Evolutionary conservation across 2,329 filamentous ascomycete genomes (phyloP).

Genomic region (Hansfordia pulvinata): DNA sequence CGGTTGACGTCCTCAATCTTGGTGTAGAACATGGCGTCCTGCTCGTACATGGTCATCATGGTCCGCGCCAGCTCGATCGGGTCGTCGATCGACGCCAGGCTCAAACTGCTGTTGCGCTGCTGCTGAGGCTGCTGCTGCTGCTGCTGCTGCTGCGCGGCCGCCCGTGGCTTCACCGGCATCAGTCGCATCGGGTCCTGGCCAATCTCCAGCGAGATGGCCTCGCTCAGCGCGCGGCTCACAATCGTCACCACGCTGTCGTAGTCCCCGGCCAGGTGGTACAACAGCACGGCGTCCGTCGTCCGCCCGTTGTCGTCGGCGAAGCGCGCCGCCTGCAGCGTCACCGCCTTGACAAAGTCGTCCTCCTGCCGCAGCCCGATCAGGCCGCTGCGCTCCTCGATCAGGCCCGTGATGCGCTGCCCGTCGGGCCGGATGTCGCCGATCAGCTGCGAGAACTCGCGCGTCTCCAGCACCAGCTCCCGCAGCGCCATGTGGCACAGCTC

Average conservation of each 20-base stretch:
- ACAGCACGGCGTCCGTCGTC: constrained; percentile 81
- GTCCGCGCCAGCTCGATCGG: constrained; percentile 44
- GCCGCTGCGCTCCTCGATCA: constrained; percentile 72
- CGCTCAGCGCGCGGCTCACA: constrained; percentile 78
- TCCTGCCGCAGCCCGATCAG: constrained; percentile 72
- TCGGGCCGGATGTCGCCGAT: constrained; percentile 84
- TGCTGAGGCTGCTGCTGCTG: constrained; percentile 23
- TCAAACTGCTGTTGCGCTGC: constrained; percentile 41
- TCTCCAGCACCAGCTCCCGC: constrained; percentile 90
- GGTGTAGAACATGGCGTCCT: constrained; percentile 45
- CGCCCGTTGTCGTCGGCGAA: constrained; percentile 91
- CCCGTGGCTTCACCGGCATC: constrained; percentile 65
- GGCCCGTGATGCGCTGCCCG: constrained; percentile 71
- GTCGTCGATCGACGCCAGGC: constrained; percentile 44
- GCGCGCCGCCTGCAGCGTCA: constrained; percentile 82
- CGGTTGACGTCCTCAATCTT: constrained; percentile 43
- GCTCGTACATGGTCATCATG: constrained; percentile 51
- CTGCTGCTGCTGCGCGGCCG: constrained; percentile 23
- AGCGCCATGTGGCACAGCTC: constrained; percentile 83
- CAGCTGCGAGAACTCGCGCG: constrained; percentile 84
- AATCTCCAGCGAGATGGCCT: constrained; percentile 76
- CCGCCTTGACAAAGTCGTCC: constrained; percentile 77
- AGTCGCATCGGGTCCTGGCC: constrained; percentile 69
- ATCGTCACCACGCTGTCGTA: constrained; percentile 90
- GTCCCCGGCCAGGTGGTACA: constrained; percentile 90